phyloP scores from a whole-genome alignment of 306 rosid species.

The Sicyos edulis region DNA sequence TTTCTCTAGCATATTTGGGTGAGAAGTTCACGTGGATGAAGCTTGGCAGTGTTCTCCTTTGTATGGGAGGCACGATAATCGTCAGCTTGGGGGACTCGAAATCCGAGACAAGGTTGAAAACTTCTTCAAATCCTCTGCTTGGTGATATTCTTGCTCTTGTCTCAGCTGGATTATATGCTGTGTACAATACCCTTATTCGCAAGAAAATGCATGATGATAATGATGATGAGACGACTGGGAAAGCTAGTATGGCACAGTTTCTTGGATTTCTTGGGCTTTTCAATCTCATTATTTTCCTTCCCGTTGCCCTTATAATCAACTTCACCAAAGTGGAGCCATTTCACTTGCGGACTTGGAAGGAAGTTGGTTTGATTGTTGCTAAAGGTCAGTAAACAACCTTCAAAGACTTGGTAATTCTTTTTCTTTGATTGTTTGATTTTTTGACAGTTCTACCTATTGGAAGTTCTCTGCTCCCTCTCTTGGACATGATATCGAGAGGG shows the following conservation, averaged over 20 bases:
- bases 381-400: constrained; percentile 59
- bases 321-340: constrained; percentile 58
- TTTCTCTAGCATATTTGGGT: constrained; percentile 75
- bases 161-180: constrained; percentile 81
- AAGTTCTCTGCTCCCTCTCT: not conserved
- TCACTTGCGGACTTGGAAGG: constrained; percentile 59
- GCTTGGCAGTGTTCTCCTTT: constrained; percentile 81
- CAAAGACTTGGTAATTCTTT: not conserved
- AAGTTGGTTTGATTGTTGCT: constrained; percentile 70
- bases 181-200: constrained; percentile 83
- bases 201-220: constrained; percentile 61
- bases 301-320: constrained; percentile 58
- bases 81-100: constrained; percentile 87
- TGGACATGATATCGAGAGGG: not conserved
- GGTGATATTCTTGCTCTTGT: constrained; percentile 74
- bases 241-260: constrained; percentile 89
- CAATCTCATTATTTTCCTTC: constrained; percentile 69
- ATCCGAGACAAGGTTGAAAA: constrained; percentile 5
- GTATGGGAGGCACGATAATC: constrained; percentile 89
- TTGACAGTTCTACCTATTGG: not conserved
- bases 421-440: not conserved
- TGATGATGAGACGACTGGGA: constrained; percentile 65
- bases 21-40: constrained; percentile 88
- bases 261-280: constrained; percentile 85
- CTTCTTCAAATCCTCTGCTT: constrained; percentile 78